These are phyloP conservation scores for Umbelopsis isabellina DNA, from an alignment of 192 early-diverging fungal genomes.

Conservation along the genomic window DNA sequence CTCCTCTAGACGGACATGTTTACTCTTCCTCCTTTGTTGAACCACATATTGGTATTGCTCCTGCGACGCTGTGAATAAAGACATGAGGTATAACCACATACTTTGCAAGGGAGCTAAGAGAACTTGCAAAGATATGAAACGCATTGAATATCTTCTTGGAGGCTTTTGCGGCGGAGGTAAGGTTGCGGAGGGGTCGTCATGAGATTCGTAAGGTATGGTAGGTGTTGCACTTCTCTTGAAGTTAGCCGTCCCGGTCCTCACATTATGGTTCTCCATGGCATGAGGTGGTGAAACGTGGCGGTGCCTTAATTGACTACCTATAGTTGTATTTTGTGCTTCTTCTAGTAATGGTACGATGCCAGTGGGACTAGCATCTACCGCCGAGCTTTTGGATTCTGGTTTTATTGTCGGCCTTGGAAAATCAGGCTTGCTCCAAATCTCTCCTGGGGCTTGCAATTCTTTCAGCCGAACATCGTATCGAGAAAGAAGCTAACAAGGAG, in stretches of 20 bases:
- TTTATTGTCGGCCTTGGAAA: conserved; percentile 26
- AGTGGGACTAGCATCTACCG: not conserved
- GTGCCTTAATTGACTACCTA: not conserved
- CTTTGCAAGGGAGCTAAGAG: conserved; percentile 28
- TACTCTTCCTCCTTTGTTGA: conserved; percentile 41
- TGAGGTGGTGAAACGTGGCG: not conserved
- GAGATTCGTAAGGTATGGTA: not conserved
- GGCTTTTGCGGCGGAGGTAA: conserved; percentile 13
- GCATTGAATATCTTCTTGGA: conserved; percentile 27
- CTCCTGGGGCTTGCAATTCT: conserved; percentile 28
- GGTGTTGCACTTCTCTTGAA: not conserved
- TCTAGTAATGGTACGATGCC: not conserved
- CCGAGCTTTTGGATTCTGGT: conserved; percentile 1
- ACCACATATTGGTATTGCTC: conserved; percentile 37
- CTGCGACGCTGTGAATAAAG: conserved; percentile 35
- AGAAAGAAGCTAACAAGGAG: conserved; percentile 22
- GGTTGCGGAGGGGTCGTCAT: not conserved
- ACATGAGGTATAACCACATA: conserved; percentile 27
- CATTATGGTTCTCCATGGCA: not conserved
- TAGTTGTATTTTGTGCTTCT: not conserved
- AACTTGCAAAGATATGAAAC: conserved; percentile 40
- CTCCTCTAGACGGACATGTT: conserved; percentile 35
- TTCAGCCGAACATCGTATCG: conserved; percentile 23
- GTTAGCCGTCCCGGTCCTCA: not conserved
- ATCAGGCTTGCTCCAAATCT: conserved; percentile 15